Base-by-base conservation (phyloP, 2,329 filamentous ascomycete species). In the Fonsecaea multimorphosa region DNA sequence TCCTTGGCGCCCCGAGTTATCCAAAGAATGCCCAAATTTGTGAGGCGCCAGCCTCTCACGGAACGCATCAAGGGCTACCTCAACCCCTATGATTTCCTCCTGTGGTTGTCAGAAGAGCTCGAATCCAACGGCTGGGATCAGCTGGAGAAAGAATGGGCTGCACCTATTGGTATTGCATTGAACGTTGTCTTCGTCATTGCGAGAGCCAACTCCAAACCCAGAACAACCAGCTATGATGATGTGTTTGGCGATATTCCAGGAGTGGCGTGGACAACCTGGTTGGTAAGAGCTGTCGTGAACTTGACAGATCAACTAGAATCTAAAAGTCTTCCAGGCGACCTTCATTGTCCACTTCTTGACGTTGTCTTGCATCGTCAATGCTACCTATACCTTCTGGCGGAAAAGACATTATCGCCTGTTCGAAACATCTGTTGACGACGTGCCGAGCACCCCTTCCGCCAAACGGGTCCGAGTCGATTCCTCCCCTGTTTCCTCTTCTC, bases 81-180 rank as follows among this genome's bases (percentile, higher is more conserved):
- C 65, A 94, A 98, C 75, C 92, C 92, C 2, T 89, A 91, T 81
- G 95, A 99, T 79, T 91, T 94, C 74, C 81, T 95, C 61, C 87
- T 99, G 19, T 97, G 92, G 91, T 79, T 96, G 1, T 96, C 92
- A 0, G 94, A 98, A 76, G 92, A 97, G 79, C 85, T 99, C 66
- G 93, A 97, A 76, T 92, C 92, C 31, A 89, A 90, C 74, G 91
- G 97, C 73, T 96, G 93, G 88, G 91, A 97, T 72, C 92, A 94
- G 22, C 81, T 86, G 67, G 82, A 88, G 68, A 89, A 91, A 71
- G 81, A 88, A 38, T 90, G 92, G 77, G 91, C 92, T 29, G 86
- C 88, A 4, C 88, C 91, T 58, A 81, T 96, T 19, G 94, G 93
- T 4, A 72, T 97, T 31, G 85, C 76, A 0, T 82, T 93, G 73